Conservation (phyloP, 2,329 filamentous ascomycete species). For the Verticillium dahliae region DNA sequence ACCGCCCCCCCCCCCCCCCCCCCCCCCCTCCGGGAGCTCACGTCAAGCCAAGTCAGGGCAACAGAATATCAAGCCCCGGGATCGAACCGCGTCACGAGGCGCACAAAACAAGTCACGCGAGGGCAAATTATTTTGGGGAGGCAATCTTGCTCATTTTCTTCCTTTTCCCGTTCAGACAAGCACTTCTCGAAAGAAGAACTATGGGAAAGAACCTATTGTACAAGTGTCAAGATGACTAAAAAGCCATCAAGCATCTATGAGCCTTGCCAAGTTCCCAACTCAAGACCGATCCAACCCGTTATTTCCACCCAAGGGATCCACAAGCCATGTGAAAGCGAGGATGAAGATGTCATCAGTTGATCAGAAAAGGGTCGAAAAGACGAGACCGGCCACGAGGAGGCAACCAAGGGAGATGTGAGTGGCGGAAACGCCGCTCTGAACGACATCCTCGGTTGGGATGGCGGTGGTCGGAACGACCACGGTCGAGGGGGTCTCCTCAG, state of each 20-base stretch:
- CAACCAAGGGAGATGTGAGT: not conserved
- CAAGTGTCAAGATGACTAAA: not conserved
- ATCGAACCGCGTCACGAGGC: not conserved
- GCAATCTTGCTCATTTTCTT: no score
- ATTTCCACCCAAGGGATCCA: not conserved
- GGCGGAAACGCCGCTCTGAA: not conserved
- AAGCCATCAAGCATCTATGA: not conserved
- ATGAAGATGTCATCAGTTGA: not conserved
- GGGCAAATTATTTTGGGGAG: no score
- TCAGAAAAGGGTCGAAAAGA: not conserved
- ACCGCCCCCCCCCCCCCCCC: no score
- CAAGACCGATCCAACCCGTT: not conserved
- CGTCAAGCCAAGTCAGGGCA: no score
- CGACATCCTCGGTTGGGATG: not conserved
- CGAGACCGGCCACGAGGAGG: not conserved
- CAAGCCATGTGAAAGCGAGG: not conserved
- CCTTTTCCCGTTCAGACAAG: no score
- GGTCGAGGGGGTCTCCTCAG: not conserved
- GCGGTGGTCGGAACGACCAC: not conserved
- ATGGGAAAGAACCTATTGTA: no score
- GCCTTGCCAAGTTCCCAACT: not conserved
- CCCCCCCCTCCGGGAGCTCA: no score
- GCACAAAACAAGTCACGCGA: not conserved
- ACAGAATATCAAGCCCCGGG: no score
- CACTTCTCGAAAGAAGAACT: no score